Percentiles rank a stretch among this genome's conserved stretches.
Evolutionary conservation across 2,329 filamentous ascomycete genomes (phyloP).

Genomic region (Fusarium abutilonis): DNA sequence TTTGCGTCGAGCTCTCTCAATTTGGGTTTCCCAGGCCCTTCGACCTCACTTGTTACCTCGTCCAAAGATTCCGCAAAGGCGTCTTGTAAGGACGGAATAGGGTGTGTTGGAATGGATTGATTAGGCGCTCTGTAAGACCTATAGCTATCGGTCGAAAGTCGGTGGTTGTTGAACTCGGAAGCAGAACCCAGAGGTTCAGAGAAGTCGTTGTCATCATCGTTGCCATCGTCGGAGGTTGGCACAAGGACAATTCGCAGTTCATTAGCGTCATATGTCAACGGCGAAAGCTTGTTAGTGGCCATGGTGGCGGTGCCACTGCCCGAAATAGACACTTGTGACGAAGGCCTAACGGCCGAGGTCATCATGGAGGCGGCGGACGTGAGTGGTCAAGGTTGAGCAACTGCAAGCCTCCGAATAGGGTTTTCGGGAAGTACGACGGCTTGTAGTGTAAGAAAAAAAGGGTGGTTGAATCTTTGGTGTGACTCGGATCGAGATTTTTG

Average conservation of each 20-base stretch:
- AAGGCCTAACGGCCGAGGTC: slow-evolving; percentile 39
- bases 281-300: slow-evolving; percentile 45
- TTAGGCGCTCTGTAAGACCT: slow-evolving; percentile 37
- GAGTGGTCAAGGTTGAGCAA: slow-evolving; percentile 22
- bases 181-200: slow-evolving; percentile 15
- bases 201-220: slow-evolving; percentile 13
- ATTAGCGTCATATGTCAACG: slow-evolving; percentile 44
- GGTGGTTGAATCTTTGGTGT: slow-evolving; percentile 12
- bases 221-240: slow-evolving; percentile 38
- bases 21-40: slow-evolving; percentile 60
- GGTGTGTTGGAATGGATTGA: slow-evolving; percentile 62
- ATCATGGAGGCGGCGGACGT: slow-evolving; percentile 31
- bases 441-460: slow-evolving; percentile 7
- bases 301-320: slow-evolving; percentile 44
- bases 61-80: slow-evolving; percentile 85
- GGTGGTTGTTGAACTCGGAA: slow-evolving; percentile 25
- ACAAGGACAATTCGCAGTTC: slow-evolving; percentile 48
- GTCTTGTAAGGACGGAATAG: slow-evolving; percentile 78
- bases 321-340: slow-evolving; percentile 40
- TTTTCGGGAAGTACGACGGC: slow-evolving; percentile 14
- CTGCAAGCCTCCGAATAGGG: slow-evolving; percentile 30
- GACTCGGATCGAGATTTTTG: slow-evolving; percentile 15
- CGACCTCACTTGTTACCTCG: slow-evolving; percentile 68
- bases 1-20: slow-evolving; percentile 65
- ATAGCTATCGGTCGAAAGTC: slow-evolving; percentile 37